Percentiles rank a stretch among this genome's conserved stretches.
phyloP scores from a whole-genome alignment of 768 basidiomycete species.

The Astraeus odoratus region DNA sequence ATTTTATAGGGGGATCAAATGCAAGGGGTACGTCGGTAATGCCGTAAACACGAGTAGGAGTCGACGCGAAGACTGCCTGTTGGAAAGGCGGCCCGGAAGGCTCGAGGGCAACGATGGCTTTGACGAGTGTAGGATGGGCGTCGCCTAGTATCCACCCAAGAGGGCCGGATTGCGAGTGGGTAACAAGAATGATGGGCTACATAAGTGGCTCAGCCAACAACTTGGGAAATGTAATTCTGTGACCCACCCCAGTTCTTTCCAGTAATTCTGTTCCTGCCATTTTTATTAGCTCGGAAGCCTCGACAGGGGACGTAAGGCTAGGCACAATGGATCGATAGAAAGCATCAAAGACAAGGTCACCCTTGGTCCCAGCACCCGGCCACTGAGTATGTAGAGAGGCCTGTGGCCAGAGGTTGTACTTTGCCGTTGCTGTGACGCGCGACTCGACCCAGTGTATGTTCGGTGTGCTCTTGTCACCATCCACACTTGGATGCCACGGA shows the following conservation, averaged over 20 bases:
- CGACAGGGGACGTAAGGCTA: conserved; percentile 28
- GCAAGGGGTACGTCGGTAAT: conserved; percentile 41
- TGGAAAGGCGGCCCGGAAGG: conserved; percentile 46
- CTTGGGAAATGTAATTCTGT: no score
- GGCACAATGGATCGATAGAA: conserved; percentile 41
- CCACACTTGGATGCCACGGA: conserved; percentile 32
- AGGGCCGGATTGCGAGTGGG: conserved; percentile 45
- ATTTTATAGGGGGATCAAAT: conserved; percentile 36
- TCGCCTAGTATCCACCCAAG: conserved; percentile 47
- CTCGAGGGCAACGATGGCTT: conserved; percentile 43
- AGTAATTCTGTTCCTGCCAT: conserved; percentile 36
- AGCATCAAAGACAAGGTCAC: conserved; percentile 38
- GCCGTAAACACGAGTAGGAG: conserved; percentile 37
- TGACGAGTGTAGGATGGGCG: conserved; percentile 35
- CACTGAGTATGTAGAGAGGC: conserved; percentile 43
- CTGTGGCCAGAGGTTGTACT: conserved; percentile 38
- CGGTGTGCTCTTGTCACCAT: conserved; percentile 29
- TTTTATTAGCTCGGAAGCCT: conserved; percentile 34
- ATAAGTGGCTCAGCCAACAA: not conserved
- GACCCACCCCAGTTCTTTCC: conserved; percentile 42
- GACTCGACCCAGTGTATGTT: conserved; percentile 30
- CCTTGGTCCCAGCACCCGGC: conserved; percentile 44
- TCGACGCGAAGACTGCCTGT: conserved; percentile 30
- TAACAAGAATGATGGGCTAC: conserved; percentile 42
- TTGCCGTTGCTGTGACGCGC: conserved; percentile 37